Conservation (phyloP, 2,329 filamentous ascomycete genomes). For the Leptographium wingfieldii region DNA sequence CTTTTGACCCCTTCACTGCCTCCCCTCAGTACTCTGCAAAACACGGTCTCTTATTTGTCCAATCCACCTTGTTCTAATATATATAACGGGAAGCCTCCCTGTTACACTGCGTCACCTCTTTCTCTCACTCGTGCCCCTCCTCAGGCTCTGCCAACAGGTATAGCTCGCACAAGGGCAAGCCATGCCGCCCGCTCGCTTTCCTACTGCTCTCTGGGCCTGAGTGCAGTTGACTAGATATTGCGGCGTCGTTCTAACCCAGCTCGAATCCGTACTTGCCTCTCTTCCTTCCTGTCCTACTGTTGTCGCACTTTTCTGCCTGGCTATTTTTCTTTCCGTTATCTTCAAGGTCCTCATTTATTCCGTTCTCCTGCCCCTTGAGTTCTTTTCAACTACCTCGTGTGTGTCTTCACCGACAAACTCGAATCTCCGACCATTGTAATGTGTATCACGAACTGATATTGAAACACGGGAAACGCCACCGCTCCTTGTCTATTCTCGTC, state of each 20-base stretch:
- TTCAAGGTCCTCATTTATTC: too few relatives aligned
- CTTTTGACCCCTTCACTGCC: neutral
- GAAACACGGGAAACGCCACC: constrained; percentile 1
- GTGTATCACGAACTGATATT: neutral
- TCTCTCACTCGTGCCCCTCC: neutral
- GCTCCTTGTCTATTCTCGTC: neutral
- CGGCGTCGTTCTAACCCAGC: neutral
- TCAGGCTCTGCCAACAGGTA: neutral
- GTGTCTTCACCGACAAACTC: neutral
- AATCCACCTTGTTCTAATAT: neutral
- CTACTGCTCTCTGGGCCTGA: neutral
- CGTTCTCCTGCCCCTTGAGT: too few relatives aligned
- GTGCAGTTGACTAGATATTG: neutral
- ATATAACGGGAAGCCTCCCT: neutral
- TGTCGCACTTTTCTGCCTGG: neutral
- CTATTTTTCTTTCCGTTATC: neutral
- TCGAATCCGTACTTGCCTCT: neutral
- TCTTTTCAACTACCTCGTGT: neutral
- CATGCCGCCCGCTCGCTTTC: neutral
- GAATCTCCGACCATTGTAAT: neutral
- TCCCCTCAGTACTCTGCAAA: neutral
- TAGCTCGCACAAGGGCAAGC: neutral
- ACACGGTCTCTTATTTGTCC: neutral
- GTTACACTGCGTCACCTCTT: constrained; percentile 1
- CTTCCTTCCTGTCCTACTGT: neutral